These are phyloP conservation scores for Boletus rex-veris DNA, from an alignment of 768 basidiomycete species.

Conservation along the genomic window DNA sequence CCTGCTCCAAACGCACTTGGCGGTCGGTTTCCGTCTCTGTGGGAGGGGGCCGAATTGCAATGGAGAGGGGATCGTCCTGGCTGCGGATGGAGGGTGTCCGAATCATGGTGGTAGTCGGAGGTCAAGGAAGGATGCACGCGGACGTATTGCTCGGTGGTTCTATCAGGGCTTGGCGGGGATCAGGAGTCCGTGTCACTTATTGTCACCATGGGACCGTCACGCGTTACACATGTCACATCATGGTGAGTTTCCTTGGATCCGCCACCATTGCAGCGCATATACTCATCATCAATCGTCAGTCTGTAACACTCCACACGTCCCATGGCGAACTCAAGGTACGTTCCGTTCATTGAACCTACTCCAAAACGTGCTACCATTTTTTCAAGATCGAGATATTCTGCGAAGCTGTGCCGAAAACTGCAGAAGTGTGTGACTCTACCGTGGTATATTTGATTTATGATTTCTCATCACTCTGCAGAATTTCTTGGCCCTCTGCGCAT, in stretches of 20 bases:
- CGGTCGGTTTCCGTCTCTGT: slow-evolving; percentile 68
- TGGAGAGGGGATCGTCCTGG: slow-evolving; percentile 72
- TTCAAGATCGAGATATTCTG: slow-evolving; percentile 92
- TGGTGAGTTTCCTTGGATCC: slow-evolving; percentile 29
- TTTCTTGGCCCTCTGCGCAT: slow-evolving; percentile 91
- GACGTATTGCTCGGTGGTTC: neutral
- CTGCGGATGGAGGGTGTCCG: slow-evolving; percentile 72
- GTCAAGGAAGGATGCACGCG: slow-evolving; percentile 18
- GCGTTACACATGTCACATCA: slow-evolving; percentile 27
- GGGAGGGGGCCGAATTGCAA: slow-evolving; percentile 60
- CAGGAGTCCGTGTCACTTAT: neutral
- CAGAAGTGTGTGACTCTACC: slow-evolving; percentile 62
- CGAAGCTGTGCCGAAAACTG: slow-evolving; percentile 91
- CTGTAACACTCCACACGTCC: slow-evolving; percentile 92
- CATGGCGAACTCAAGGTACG: slow-evolving; percentile 91
- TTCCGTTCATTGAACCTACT: neutral
- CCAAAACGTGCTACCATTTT: neutral
- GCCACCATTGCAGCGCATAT: slow-evolving; percentile 20
- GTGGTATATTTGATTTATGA: neutral
- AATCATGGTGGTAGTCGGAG: slow-evolving; percentile 43
- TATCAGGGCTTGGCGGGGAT: neutral
- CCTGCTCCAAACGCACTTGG: slow-evolving; percentile 52
- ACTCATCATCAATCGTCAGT: slow-evolving; percentile 43
- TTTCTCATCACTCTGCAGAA: slow-evolving; percentile 51
- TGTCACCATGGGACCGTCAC: slow-evolving; percentile 13